Percentiles rank a stretch among this genome's conserved stretches.
Conservation (phyloP, 1,139 yeast species). For the Pneumocystis canis region DNA sequence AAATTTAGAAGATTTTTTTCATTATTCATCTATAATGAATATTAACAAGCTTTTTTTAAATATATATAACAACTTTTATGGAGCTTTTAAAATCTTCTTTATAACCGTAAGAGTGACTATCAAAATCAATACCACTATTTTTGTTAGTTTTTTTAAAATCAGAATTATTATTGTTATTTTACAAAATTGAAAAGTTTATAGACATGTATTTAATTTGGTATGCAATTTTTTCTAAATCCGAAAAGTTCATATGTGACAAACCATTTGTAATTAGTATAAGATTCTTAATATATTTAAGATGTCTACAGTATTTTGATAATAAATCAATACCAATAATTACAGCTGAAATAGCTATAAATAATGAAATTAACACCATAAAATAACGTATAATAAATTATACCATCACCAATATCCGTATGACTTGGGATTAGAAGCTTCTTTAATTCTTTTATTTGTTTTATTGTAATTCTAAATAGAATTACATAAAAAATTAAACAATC, state of each 20-base stretch:
- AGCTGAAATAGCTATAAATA: constrained; percentile 19
- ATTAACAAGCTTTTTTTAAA: constrained; percentile 18
- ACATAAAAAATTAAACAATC: neutral
- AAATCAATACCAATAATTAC: constrained; percentile 24
- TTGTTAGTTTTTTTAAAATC: neutral
- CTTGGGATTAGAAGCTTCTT: constrained; percentile 19
- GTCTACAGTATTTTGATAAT: constrained; percentile 23
- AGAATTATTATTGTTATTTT: neutral
- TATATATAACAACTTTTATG: constrained; percentile 16
- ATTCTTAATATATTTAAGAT: constrained; percentile 26
- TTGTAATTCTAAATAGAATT: constrained; percentile 13
- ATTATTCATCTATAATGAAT: constrained; percentile 18
- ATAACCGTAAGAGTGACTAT: constrained; percentile 19
- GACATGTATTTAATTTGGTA: constrained; percentile 14
- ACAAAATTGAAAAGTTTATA: constrained; percentile 18
- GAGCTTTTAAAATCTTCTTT: constrained; percentile 19
- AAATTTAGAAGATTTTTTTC: constrained; percentile 9
- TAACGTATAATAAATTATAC: constrained; percentile 5
- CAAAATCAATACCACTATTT: constrained; percentile 26
- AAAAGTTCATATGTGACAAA: constrained; percentile 15
- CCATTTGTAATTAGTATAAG: constrained; percentile 37
- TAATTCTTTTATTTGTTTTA: constrained; percentile 21
- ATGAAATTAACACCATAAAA: neutral
- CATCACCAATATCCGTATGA: constrained; percentile 21
- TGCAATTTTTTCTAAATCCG: constrained; percentile 13